Evolutionary conservation across 2,329 filamentous ascomycete genomes (phyloP).

Genomic region (Stagonosporopsis chrysanthemi): DNA sequence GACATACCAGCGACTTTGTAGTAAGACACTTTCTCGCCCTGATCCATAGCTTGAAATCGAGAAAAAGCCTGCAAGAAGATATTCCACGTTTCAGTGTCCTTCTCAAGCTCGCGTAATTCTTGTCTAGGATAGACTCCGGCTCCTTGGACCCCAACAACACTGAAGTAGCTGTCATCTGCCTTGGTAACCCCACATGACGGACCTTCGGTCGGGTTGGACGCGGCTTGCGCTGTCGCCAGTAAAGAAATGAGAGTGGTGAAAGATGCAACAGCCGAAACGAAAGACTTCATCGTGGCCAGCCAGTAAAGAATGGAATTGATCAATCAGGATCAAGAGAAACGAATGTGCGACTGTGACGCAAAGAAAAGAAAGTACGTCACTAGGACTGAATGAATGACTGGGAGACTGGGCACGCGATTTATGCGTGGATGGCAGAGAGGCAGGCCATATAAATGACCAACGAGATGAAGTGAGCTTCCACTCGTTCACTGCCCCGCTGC

Average conservation of each 20-base stretch:
- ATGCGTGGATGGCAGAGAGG: neutral
- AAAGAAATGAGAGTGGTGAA: slow-evolving; percentile 30
- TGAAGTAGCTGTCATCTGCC: slow-evolving; percentile 38
- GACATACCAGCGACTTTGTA: slow-evolving; percentile 41
- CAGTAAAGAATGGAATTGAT: slow-evolving; percentile 38
- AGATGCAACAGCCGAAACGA: slow-evolving; percentile 31
- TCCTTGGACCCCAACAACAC: slow-evolving; percentile 43
- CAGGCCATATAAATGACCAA: slow-evolving; percentile 16
- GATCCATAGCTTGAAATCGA: slow-evolving; percentile 44
- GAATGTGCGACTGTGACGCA: slow-evolving; percentile 24
- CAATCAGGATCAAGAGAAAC: slow-evolving; percentile 33
- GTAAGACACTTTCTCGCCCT: slow-evolving; percentile 41
- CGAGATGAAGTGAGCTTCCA: slow-evolving; percentile 24
- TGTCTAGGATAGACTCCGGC: slow-evolving; percentile 38
- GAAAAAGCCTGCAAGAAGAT: slow-evolving; percentile 43
- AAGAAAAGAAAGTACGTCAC: slow-evolving; percentile 34
- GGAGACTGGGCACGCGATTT: slow-evolving; percentile 16
- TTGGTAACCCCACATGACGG: slow-evolving; percentile 31
- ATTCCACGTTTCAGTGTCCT: slow-evolving; percentile 42
- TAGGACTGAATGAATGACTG: slow-evolving; percentile 35
- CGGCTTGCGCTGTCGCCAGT: slow-evolving; percentile 24
- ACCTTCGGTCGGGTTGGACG: slow-evolving; percentile 26
- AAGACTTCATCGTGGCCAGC: slow-evolving; percentile 40
- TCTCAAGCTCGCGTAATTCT: slow-evolving; percentile 42
- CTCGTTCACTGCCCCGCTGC: slow-evolving; percentile 24